These are phyloP conservation scores for Tothia fuscella DNA, from an alignment of 2,329 filamentous ascomycete species.

Conservation along the genomic window DNA sequence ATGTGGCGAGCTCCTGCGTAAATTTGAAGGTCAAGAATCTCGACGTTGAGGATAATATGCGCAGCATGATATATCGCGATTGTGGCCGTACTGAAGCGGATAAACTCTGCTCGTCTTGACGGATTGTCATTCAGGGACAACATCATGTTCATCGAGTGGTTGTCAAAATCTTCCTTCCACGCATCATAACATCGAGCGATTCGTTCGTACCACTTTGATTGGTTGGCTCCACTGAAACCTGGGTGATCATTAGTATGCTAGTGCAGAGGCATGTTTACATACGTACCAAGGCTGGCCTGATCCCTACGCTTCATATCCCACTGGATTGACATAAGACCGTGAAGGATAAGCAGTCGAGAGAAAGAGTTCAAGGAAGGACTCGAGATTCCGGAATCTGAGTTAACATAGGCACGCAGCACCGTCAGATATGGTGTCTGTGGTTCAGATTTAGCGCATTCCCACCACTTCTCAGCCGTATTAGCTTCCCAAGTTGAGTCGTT, in stretches of 20 bases:
- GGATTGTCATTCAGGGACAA: constrained; percentile 14
- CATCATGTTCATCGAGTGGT: constrained; percentile 33
- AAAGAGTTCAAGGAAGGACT: constrained; percentile 36
- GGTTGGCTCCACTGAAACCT: constrained; percentile 21
- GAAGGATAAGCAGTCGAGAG: constrained; percentile 43
- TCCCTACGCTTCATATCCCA: constrained; percentile 52
- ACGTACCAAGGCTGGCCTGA: constrained; percentile 45
- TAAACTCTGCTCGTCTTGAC: constrained; percentile 28
- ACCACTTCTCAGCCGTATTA: constrained; percentile 39
- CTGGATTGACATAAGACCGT: constrained; percentile 50
- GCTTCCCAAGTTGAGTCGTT: constrained; percentile 47
- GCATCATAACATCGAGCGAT: constrained; percentile 42
- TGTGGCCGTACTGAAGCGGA: constrained; percentile 37
- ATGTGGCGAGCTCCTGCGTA: constrained; percentile 49
- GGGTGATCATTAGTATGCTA: background rate
- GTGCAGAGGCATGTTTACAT: constrained; percentile 10
- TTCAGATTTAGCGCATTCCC: constrained; percentile 25
- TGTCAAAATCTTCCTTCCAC: constrained; percentile 48
- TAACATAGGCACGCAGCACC: constrained; percentile 45
- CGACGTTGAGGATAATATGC: constrained; percentile 43
- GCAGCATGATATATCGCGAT: constrained; percentile 48
- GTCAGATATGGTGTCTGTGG: constrained; percentile 35
- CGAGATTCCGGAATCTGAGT: constrained; percentile 27
- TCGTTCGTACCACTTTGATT: constrained; percentile 38
- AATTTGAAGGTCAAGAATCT: constrained; percentile 51